Evolutionary conservation across 495 filamentous ascomycete genomes (phyloP).

Genomic region (Aspergillus cavernicola): DNA sequence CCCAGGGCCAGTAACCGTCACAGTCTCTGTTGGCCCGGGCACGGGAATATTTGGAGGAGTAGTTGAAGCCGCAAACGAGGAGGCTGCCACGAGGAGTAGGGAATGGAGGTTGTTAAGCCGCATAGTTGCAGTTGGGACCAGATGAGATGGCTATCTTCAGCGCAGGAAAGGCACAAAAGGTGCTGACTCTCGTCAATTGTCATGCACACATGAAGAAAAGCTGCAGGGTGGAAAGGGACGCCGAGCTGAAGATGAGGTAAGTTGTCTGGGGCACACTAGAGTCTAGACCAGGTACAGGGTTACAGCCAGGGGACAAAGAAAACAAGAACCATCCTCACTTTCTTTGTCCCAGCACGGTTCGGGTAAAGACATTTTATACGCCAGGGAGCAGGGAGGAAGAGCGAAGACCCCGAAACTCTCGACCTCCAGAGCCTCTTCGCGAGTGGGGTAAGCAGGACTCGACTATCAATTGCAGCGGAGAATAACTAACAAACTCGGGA

Average conservation of each 20-base stretch:
- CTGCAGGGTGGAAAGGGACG: background rate
- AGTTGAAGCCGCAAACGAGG: background rate
- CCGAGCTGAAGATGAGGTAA: background rate
- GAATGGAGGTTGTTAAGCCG: background rate
- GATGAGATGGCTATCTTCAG: background rate
- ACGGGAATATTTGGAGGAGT: too few species aligned
- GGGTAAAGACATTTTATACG: background rate
- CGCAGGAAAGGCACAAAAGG: too few species aligned
- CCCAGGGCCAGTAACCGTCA: too few species aligned
- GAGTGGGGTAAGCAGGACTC: background rate
- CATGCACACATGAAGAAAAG: background rate
- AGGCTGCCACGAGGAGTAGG: background rate
- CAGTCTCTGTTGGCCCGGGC: too few species aligned
- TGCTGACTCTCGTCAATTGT: background rate
- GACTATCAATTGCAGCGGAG: too few species aligned
- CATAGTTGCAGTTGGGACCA: background rate
- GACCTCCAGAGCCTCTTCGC: background rate
- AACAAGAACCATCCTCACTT: background rate
- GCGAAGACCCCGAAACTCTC: background rate
- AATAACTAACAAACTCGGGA: too few species aligned
- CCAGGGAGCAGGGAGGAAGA: background rate
- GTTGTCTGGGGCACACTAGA: background rate
- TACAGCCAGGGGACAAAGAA: background rate
- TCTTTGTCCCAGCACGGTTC: background rate
- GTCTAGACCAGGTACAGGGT: background rate